These are phyloP conservation scores for Yamadazyma jaroonii DNA, from an alignment of 1,139 yeast genomes.

Conservation along the genomic window DNA sequence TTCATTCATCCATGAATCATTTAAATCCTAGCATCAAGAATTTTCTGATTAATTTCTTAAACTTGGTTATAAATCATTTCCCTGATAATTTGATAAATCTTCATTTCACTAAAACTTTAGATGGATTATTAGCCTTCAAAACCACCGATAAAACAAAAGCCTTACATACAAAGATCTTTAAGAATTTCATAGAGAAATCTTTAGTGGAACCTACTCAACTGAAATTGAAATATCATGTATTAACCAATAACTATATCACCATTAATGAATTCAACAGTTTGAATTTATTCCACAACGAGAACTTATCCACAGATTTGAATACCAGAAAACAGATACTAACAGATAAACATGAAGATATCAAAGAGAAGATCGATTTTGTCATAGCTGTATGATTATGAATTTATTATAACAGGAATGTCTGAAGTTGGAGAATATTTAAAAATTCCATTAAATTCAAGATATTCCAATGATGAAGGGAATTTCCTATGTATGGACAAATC, in stretches of 20 bases:
- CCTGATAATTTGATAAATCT: conserved; percentile 52
- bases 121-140: conserved; percentile 51
- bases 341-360: conserved; percentile 1
- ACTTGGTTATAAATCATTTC: conserved; percentile 46
- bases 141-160: neutral
- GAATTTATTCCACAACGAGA: conserved; percentile 42
- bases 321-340: conserved; percentile 57
- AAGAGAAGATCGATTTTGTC: neutral
- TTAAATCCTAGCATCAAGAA: conserved; percentile 70
- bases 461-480: too few species aligned
- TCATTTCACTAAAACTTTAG: conserved; percentile 58
- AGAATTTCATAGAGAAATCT: conserved; percentile 41
- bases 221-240: conserved; percentile 33
- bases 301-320: conserved; percentile 50
- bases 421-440: too few species aligned
- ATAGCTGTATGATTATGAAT: neutral
- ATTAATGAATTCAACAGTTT: conserved; percentile 55
- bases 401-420: too few species aligned
- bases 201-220: conserved; percentile 17
- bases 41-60: conserved; percentile 64
- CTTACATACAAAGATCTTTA: conserved; percentile 35
- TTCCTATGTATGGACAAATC: too few species aligned
- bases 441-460: too few species aligned
- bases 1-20: conserved; percentile 96
- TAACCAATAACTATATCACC: conserved; percentile 43